phyloP scores from a whole-genome alignment of 177 flowering plant genomes.

The Vitis hybrid region DNA sequence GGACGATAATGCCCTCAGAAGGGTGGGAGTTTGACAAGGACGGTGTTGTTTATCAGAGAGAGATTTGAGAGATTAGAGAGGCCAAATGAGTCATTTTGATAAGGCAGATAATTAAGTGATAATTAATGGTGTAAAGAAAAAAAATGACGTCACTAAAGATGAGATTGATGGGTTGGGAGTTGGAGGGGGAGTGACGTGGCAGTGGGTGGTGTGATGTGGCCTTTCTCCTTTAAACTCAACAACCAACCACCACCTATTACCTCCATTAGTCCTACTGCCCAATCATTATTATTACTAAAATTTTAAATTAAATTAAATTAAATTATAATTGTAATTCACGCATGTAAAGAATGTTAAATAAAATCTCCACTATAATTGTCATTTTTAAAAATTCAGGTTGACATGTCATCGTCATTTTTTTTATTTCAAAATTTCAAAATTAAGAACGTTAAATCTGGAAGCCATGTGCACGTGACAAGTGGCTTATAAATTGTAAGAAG shows the following conservation, averaged over 20 bases:
- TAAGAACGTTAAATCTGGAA: not conserved
- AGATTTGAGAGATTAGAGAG: no score
- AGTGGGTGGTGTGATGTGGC: constrained; percentile 8
- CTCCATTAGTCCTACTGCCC: not conserved
- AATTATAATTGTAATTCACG: not conserved
- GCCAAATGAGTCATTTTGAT: not conserved
- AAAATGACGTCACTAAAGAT: not conserved
- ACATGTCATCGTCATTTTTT: no score
- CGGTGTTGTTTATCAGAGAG: no score
- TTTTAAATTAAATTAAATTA: not conserved
- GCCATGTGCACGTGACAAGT: not conserved
- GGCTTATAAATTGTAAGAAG: not conserved
- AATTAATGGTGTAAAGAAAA: not conserved
- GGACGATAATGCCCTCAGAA: no score
- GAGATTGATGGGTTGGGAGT: not conserved
- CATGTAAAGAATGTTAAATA: no score
- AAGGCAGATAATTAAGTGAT: not conserved
- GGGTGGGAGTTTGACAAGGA: no score
- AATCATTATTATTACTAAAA: not conserved
- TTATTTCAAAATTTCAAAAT: no score
- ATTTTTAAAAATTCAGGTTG: no score
- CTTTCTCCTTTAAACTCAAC: not conserved
- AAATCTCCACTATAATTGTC: no score
- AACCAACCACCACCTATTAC: not conserved
- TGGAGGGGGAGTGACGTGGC: constrained; percentile 3